phyloP scores from a whole-genome alignment of 2,329 filamentous ascomycete species.

The Alternaria atra region DNA sequence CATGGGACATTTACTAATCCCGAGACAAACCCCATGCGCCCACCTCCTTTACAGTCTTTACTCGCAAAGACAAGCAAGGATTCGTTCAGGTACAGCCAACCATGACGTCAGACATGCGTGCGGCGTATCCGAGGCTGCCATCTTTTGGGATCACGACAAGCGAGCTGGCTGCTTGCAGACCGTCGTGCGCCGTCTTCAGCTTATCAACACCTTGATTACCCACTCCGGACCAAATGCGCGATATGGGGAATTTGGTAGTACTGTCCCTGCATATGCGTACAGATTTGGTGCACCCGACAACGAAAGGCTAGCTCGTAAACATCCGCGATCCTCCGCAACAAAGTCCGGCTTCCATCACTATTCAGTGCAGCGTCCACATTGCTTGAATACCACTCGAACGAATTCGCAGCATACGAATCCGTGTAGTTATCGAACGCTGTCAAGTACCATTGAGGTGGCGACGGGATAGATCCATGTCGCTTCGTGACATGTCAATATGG shows the following conservation, averaged over 20 bases:
- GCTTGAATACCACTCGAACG: not conserved
- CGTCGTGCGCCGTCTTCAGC: slow-evolving; percentile 12
- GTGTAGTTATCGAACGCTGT: not conserved
- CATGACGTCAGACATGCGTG: slow-evolving; percentile 13
- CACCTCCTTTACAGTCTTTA: not conserved
- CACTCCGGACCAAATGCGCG: slow-evolving; percentile 1
- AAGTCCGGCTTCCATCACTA: not conserved
- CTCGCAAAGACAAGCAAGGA: not conserved
- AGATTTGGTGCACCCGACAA: slow-evolving; percentile 18
- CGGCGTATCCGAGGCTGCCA: slow-evolving; percentile 5
- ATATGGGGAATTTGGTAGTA: slow-evolving; percentile 11
- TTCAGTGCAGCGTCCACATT: slow-evolving; percentile 1
- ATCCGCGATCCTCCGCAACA: slow-evolving; percentile 26
- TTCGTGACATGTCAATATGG: slow-evolving; percentile 39
- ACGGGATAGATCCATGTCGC: slow-evolving; percentile 25
- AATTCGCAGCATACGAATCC: not conserved
- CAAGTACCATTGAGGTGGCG: not conserved
- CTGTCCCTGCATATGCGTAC: slow-evolving; percentile 9
- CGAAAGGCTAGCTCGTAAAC: slow-evolving; percentile 16
- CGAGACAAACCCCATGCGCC: not conserved
- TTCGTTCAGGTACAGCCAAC: not conserved
- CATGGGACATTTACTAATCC: not conserved
- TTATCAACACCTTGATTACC: not conserved
- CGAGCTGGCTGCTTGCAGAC: slow-evolving; percentile 9
- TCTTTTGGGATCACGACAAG: not conserved